Conservation (phyloP, 2,329 filamentous ascomycete species). For the Decorospora gaudefroyi region DNA sequence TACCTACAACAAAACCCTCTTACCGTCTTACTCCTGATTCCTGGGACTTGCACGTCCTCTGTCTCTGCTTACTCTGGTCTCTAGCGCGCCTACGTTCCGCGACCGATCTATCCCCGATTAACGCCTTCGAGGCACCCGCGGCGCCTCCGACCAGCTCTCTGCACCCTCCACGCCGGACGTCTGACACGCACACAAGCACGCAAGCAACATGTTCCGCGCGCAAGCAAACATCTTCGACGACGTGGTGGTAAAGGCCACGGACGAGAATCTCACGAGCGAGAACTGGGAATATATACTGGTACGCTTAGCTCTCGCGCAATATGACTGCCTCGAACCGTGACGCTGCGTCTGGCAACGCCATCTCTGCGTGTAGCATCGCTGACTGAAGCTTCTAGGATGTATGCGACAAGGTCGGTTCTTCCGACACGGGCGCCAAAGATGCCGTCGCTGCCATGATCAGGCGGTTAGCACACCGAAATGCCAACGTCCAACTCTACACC, state of each 20-base stretch:
- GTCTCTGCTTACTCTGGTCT: too few relatives aligned
- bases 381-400: constrained; percentile 57
- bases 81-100: too few relatives aligned
- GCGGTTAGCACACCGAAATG: constrained; percentile 87
- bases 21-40: neutral
- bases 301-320: constrained; percentile 20
- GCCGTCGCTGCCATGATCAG: constrained; percentile 90
- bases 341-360: neutral
- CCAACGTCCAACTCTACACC: constrained; percentile 94
- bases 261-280: constrained; percentile 92
- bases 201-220: constrained; percentile 53
- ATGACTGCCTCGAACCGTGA: neutral
- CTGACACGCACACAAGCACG: constrained; percentile 9
- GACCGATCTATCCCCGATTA: too few relatives aligned
- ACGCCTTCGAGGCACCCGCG: constrained; percentile 10
- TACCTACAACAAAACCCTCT: neutral
- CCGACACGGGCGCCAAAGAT: constrained; percentile 70
- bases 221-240: constrained; percentile 72
- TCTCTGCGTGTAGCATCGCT: constrained; percentile 5
- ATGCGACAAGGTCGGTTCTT: constrained; percentile 61
- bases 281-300: constrained; percentile 74
- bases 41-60: neutral
- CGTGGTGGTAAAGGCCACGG: constrained; percentile 80
- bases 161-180: neutral
- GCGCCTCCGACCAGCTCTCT: constrained; percentile 5